phyloP scores from a whole-genome alignment of 345 rosid species.

The Firmiana major region DNA sequence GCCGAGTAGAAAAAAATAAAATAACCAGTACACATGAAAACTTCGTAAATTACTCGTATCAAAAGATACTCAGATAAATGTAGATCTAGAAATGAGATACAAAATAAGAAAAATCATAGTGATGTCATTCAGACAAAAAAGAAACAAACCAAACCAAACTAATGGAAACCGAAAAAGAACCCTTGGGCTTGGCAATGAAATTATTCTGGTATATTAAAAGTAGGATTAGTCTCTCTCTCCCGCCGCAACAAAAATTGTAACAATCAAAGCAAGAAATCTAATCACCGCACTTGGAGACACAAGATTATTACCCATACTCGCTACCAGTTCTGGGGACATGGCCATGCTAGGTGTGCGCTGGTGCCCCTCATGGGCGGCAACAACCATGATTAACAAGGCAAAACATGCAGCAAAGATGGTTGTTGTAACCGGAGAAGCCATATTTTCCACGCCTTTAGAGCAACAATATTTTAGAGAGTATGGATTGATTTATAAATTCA shows the following conservation, averaged over 20 bases:
- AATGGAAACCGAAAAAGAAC: background rate
- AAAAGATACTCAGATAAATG: too few relatives aligned
- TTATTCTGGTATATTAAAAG: background rate
- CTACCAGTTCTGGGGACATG: background rate
- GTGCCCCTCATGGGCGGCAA: slow-evolving; percentile 11
- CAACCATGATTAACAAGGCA: slow-evolving; percentile 1
- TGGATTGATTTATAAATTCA: background rate
- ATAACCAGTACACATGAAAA: too few relatives aligned
- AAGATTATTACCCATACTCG: background rate
- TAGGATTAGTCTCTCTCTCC: background rate
- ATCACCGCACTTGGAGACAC: background rate
- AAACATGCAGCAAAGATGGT: slow-evolving; percentile 2
- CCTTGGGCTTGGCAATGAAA: background rate
- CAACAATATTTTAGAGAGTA: background rate
- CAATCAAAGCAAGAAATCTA: background rate
- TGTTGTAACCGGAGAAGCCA: background rate
- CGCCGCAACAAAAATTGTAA: background rate
- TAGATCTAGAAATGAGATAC: background rate
- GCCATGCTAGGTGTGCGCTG: background rate
- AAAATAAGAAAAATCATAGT: background rate
- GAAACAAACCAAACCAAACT: too few relatives aligned
- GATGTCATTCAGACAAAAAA: background rate
- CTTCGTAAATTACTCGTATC: background rate
- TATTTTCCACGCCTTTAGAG: background rate
- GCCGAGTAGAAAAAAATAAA: too few relatives aligned